A percentile compares a stretch with the other conserved stretches of the same genome.
These are phyloP conservation scores for Monosporascus sp. DNA, from an alignment of 2,329 filamentous ascomycete genomes.

Conservation along the genomic window DNA sequence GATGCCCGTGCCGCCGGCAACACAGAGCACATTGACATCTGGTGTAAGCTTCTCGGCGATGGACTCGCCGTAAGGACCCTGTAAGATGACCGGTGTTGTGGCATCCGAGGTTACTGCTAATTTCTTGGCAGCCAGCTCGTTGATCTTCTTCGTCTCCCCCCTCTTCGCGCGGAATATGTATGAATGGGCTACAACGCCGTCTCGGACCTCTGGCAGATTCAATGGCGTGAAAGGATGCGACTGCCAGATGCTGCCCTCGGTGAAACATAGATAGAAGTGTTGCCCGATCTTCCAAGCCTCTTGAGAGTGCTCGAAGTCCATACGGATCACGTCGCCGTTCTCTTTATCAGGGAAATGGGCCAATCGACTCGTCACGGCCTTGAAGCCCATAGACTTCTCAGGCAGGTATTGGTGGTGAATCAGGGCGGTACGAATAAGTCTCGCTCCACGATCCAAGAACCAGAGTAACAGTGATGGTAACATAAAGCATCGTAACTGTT, in stretches of 20 bases:
- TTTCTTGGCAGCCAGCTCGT: slow-evolving; percentile 36
- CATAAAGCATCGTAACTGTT: slow-evolving; percentile 61
- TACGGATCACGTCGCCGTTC: slow-evolving; percentile 56
- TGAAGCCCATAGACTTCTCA: slow-evolving; percentile 45
- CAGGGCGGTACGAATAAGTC: slow-evolving; percentile 51
- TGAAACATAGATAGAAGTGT: slow-evolving; percentile 67
- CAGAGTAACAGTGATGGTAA: slow-evolving; percentile 61
- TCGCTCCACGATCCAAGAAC: slow-evolving; percentile 55
- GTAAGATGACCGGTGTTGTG: slow-evolving; percentile 52
- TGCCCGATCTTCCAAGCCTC: slow-evolving; percentile 60
- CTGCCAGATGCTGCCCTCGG: slow-evolving; percentile 63
- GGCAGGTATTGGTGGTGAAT: slow-evolving; percentile 54
- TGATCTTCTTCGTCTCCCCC: slow-evolving; percentile 55
- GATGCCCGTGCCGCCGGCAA: slow-evolving; percentile 55
- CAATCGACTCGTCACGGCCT: slow-evolving; percentile 44
- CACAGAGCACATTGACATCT: slow-evolving; percentile 42
- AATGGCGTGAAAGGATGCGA: slow-evolving; percentile 66
- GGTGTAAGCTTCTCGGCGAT: slow-evolving; percentile 36
- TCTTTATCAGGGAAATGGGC: slow-evolving; percentile 49
- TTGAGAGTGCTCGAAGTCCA: slow-evolving; percentile 60
- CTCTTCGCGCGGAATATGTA: slow-evolving; percentile 53
- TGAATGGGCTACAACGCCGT: slow-evolving; percentile 41
- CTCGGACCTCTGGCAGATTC: slow-evolving; percentile 40
- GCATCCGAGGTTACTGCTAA: slow-evolving; percentile 21
- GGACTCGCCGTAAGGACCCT: slow-evolving; percentile 56